Conservation (phyloP, 2,329 filamentous ascomycete genomes). For the Stachybotrys echinatus region DNA sequence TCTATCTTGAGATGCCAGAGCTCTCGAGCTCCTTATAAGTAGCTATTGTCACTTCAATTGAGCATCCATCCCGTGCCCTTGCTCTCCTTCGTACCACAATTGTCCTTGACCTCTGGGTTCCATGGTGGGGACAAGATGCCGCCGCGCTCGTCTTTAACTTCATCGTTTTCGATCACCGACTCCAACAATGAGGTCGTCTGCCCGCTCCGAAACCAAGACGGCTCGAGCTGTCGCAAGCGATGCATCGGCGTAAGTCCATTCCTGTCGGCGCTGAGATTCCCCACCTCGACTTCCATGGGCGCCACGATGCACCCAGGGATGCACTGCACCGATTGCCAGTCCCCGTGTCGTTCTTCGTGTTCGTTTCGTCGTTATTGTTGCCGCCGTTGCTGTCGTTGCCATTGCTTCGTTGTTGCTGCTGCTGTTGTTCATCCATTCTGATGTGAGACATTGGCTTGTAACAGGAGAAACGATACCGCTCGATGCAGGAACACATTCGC, state of each 20-base stretch:
- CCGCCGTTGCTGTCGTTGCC: no score
- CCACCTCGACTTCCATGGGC: not conserved
- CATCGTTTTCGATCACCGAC: constrained; percentile 88
- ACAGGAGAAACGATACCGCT: constrained; percentile 96
- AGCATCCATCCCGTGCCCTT: constrained; percentile 6
- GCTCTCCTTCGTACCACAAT: constrained; percentile 15
- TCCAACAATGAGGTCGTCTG: constrained; percentile 95
- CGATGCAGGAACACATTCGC: constrained; percentile 99
- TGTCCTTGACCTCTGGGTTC: constrained; percentile 16
- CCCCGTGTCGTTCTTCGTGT: not conserved
- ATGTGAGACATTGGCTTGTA: no score
- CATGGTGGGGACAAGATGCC: constrained; percentile 73
- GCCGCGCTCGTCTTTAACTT: constrained; percentile 78
- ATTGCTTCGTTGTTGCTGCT: no score
- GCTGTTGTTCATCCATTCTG: no score
- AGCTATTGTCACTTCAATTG: constrained; percentile 23
- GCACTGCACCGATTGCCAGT: constrained; percentile 12
- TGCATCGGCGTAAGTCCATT: constrained; percentile 90
- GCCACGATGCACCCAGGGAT: constrained; percentile 9
- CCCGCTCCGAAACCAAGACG: constrained; percentile 91
- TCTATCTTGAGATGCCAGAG: not conserved
- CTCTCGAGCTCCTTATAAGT: not conserved
- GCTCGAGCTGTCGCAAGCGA: constrained; percentile 93
- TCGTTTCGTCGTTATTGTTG: constrained; percentile 1
- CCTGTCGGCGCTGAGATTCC: constrained; percentile 6